Evolutionary conservation across 2,329 filamentous ascomycete species (phyloP), one percentile per base, ranked within the genome.

Genomic region (Penicillium thymicola): DNA sequence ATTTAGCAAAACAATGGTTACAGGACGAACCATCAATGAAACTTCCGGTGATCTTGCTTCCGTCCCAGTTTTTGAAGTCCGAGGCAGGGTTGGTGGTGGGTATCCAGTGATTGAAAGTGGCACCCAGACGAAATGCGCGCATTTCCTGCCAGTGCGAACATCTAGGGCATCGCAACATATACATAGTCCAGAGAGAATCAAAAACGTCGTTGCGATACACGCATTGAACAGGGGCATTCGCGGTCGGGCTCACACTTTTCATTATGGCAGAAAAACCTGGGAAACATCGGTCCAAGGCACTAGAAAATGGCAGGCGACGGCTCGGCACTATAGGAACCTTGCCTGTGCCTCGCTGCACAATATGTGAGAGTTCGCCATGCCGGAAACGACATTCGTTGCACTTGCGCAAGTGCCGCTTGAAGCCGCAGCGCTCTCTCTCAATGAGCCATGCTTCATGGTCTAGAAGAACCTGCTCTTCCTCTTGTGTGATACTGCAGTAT

Each of bases 341-440:
- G 7, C 27, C 16, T 28, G 27, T 37, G 16, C 57, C 49, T 46
- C 34, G 21, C n/a, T 45, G 5, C 21, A 50, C 36, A 6, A 4
- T 21, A 28, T 34, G 16, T 34, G 47, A 14, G 6, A 57, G 23
- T 21, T 57, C 18, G 5, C 41, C 28, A 16, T 30, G 32, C 27
- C 50, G 44, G 38, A 50, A 59, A 8, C 45, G 34, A 27, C 57
- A 57, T 46, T 57, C 54, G n/a, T 53, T 51, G 18, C 57, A 59
- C 36, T 51, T 53, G 44, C 57, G 57, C 41, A 54, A 27, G 23
- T 50, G 54, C 2, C 57, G 57, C 14, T 51, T 52, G 40, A 40
- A 57, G 6, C 57, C 57, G 30, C 53, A 59, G 8, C 48, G 53
- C 5, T 40, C 30, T 11, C 10, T 27, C 34, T 59, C 57, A 25